Conservation (phyloP, 306 rosid genomes). For the Quercus parvula region DNA sequence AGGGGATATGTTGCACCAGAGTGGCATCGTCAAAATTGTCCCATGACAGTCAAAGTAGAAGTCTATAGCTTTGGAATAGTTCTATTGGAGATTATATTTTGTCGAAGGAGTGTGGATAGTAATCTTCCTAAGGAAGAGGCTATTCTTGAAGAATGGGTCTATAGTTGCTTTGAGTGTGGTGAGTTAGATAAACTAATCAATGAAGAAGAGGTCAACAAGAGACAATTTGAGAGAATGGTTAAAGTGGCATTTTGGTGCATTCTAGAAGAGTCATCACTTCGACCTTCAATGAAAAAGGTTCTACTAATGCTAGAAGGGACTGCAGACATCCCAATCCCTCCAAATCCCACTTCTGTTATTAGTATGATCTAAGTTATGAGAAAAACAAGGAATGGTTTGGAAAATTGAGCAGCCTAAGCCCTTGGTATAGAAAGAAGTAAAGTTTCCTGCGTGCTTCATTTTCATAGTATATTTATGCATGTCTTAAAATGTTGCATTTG, state of each 20-base stretch:
- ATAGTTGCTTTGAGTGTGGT: not conserved
- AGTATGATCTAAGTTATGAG: not conserved
- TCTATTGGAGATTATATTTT: not conserved
- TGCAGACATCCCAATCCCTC: not conserved
- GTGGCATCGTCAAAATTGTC: not conserved
- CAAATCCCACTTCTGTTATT: not conserved
- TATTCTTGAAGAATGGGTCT: not conserved
- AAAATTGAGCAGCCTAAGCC: too few relatives aligned
- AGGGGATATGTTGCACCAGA: not conserved
- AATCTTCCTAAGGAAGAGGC: not conserved
- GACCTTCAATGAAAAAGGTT: not conserved
- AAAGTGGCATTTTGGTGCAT: not conserved
- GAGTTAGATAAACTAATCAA: not conserved
- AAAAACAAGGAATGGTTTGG: too few relatives aligned
- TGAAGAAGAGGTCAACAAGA: not conserved
- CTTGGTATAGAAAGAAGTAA: too few relatives aligned
- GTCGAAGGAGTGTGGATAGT: not conserved
- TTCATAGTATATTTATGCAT: too few relatives aligned
- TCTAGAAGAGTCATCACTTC: not conserved
- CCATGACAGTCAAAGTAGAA: not conserved
- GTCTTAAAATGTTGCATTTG: too few relatives aligned
- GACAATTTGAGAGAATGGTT: not conserved
- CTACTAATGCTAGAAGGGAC: not conserved
- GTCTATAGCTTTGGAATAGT: not conserved
- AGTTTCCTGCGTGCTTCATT: too few relatives aligned